Conservation (phyloP, 169 alveolate species). For the Babesia gibsoni region DNA sequence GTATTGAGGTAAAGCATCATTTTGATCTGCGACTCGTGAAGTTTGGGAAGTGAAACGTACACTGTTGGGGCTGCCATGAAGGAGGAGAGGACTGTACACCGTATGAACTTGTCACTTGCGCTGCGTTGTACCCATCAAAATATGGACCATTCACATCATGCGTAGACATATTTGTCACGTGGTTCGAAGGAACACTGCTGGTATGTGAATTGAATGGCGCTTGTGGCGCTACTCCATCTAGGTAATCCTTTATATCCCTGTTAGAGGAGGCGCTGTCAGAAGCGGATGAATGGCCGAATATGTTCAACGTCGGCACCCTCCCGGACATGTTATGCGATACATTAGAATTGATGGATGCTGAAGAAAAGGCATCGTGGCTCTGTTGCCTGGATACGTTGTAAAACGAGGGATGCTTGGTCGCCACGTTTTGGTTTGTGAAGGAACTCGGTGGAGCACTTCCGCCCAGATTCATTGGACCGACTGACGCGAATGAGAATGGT, state of each 20-base stretch:
- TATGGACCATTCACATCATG: not conserved
- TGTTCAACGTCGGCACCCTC: not conserved
- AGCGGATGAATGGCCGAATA: not conserved
- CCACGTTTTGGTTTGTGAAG: not conserved
- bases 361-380: not conserved
- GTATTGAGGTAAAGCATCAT: not conserved
- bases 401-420: not conserved
- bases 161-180: not conserved
- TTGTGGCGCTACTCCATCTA: not conserved
- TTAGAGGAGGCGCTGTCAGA: not conserved
- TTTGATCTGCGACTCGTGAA: not conserved
- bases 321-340: not conserved
- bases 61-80: not conserved
- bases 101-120: not conserved
- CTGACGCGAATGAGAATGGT: too few species aligned
- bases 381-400: not conserved
- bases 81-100: not conserved
- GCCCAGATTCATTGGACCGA: slow-evolving; percentile 4
- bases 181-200: not conserved
- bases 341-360: not conserved
- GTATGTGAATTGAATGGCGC: not conserved
- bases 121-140: not conserved
- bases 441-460: not conserved
- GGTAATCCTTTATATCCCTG: not conserved
- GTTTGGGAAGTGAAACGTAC: not conserved